Base-by-base conservation (phyloP, 2,329 filamentous ascomycete species). In the Aspergillus chevalieri region DNA sequence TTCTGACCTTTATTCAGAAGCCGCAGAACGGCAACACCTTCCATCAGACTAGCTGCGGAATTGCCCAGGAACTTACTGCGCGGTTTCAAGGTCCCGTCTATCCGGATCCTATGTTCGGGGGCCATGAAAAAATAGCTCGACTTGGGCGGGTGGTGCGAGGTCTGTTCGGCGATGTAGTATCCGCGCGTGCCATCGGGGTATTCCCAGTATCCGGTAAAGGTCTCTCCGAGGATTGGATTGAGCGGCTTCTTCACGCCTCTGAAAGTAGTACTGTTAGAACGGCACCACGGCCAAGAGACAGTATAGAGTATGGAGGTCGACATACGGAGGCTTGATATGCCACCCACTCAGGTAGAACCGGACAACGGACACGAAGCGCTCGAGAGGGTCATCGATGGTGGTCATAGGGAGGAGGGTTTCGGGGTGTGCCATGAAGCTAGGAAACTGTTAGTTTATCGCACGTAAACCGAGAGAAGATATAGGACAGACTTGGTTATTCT, bases 51-150 rank as follows among this genome's bases (percentile, higher is more conserved):
- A 38, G 92, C 93, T 0, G 93, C 93, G 3, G 93, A 98, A 72
- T 98, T 98, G 46, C 93, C 93, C 38, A 98, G 74, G 64, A 98
- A 98, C 65, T 86, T 94, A 72, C 91, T 96, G 60, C 91, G 82
- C 1, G 93, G 93, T 68, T 97, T 97, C 58, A 98, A 77, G 3
- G 89, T 95, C 17, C 93, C 93, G 63, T 98, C 93, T 61, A 98
- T 95, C 49, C 93, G 84, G 59, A 98, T 95, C 65, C 94, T 77
- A 65, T 97, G 89, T 48, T 95, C 84, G 2, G 93, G 93, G 0
- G 89, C 91, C 85, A 95, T 91, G 74, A 95, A 98, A 70, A 98
- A 98, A 75, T 98, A 98, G 72, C 90, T 95, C 43, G 92, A 97
- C 74, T 98, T 98, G 24, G 93, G 93, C 28, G 93, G 93, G 65